Evolutionary conservation across 2,329 filamentous ascomycete species (phyloP).

Genomic region (Fusarium newnesense): DNA sequence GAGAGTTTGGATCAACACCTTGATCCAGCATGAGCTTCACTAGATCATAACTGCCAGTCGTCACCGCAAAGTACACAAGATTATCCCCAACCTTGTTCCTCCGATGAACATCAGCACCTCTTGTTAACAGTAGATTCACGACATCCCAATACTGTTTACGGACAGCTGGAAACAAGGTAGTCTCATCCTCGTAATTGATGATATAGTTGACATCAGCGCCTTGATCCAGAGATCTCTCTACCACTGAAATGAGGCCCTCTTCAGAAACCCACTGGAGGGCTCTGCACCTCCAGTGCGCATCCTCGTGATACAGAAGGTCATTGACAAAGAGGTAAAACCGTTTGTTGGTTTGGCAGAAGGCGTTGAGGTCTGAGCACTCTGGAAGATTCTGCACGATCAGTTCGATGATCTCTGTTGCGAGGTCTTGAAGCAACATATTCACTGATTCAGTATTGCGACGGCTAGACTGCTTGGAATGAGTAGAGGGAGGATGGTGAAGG

Average conservation of each 20-base stretch:
- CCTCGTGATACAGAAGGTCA: not conserved
- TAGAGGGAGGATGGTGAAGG: not conserved
- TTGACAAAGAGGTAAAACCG: not conserved
- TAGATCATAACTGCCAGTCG: not conserved
- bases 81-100: not conserved
- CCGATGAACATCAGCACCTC: not conserved
- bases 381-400: not conserved
- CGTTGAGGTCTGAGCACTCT: not conserved
- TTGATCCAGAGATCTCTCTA: not conserved
- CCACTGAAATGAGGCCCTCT: not conserved
- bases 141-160: not conserved
- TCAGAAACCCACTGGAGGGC: not conserved
- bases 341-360: not conserved
- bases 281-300: not conserved
- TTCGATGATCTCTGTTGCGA: slow-evolving; percentile 12
- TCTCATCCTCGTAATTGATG: not conserved
- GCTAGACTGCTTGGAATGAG: fast-evolving
- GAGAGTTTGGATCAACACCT: not conserved
- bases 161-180: not conserved
- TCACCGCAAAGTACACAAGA: not conserved
- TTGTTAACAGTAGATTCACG: not conserved
- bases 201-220: not conserved
- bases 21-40: not conserved
- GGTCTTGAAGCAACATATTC: not conserved
- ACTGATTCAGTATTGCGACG: fast-evolving